Base-by-base conservation (phyloP, 1,284 basidiomycete species). In the Ceratobasidium sp. region DNA sequence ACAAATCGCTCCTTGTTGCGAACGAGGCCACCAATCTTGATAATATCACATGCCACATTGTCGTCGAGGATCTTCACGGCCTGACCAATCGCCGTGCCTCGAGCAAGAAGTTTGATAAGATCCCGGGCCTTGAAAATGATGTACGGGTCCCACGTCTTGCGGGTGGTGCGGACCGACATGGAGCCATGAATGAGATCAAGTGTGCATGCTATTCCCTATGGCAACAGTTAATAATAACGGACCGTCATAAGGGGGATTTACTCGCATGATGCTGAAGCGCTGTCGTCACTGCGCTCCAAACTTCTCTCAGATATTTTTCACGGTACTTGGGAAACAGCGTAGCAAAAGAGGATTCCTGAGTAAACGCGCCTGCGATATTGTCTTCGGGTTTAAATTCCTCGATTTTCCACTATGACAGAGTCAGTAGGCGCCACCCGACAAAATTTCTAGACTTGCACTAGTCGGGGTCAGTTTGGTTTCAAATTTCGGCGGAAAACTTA, bases 241-340 rank as follows among this genome's bases (percentile, higher is more conserved):
- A 45, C 20, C 7, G 35, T n/a, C 27, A 52, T 32, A 70, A 53
- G 68, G 38, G 6, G 22, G 38, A 43, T 12, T 34, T 25, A 56
- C 80, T 73, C 76, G 93, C 94, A 79, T 94, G 87, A 20, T 87
- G 76, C 54, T 98, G 95, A 50, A 99, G 80, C 4, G 93, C 87
- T 60, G 86, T 85, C 0, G 95, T 97, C n/a, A 98, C 92, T 8
- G 91, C 89, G 73, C 90, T 89, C 96, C 97, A 99, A 62, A 93
- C 90, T 79, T 97, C 93, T 67, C 94, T 87, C 56, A 99, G 82
- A 77, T 99, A 98, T 74, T 92, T 94, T 85, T 99, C 96, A 69
- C 97, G 87, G 78, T 99, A 99, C 80, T 98, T 99, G 32, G 97
- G 97, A 79, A 99, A 99, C 7, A 99, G 87, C 0, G 97, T 97